Evolutionary conservation across 768 basidiomycete genomes (phyloP).

Genomic region (Phylloporus scabripes): DNA sequence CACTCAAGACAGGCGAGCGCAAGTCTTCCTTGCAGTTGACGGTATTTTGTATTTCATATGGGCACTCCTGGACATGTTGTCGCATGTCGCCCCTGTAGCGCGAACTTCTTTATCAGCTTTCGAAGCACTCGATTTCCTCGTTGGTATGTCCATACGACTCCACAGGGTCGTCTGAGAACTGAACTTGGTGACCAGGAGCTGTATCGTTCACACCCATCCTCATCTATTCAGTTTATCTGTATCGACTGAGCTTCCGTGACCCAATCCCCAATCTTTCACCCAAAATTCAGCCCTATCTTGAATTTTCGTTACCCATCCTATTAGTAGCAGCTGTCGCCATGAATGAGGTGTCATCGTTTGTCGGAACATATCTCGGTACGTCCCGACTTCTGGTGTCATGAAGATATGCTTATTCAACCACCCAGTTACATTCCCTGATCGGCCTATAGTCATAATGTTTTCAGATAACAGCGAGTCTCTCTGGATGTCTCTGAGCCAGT

Average conservation of each 20-base stretch:
- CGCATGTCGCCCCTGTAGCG: constrained; percentile 49
- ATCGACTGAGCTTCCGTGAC: constrained; percentile 47
- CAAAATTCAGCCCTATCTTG: constrained; percentile 41
- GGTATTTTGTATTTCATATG: constrained; percentile 56
- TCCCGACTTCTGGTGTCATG: background rate
- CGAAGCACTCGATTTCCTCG: constrained; percentile 48
- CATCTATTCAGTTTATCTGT: constrained; percentile 58
- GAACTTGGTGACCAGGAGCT: constrained; percentile 31
- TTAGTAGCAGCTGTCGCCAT: constrained; percentile 50
- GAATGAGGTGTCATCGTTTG: constrained; percentile 62
- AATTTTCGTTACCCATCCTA: constrained; percentile 43
- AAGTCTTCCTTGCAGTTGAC: constrained; percentile 58
- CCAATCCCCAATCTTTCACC: constrained; percentile 50
- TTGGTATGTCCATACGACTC: constrained; percentile 46
- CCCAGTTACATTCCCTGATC: constrained; percentile 8
- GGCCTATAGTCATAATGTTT: constrained; percentile 40
- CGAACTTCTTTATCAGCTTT: constrained; percentile 43
- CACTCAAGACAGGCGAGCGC: constrained; percentile 35
- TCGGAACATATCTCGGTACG: constrained; percentile 54
- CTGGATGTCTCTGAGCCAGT: constrained; percentile 54
- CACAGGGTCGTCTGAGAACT: background rate
- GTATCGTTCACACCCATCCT: constrained; percentile 63
- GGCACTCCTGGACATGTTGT: constrained; percentile 55
- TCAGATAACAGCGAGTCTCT: constrained; percentile 29
- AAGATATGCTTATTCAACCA: background rate